Evolutionary conservation across 2,329 filamentous ascomycete species (phyloP).

Genomic region (Talaromyces pinophilus): DNA sequence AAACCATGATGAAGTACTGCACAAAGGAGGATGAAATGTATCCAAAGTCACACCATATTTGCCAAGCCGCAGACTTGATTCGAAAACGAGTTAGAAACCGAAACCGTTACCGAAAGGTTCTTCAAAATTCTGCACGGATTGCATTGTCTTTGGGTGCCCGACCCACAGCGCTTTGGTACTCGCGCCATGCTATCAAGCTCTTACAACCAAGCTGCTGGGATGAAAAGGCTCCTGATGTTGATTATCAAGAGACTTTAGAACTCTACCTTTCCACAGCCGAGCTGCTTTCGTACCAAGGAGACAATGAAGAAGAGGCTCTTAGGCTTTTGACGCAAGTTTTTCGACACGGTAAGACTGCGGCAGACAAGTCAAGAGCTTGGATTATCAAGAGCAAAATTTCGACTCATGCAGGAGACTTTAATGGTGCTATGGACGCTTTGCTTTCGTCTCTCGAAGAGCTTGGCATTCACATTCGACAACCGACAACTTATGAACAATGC

Average conservation of each 20-base stretch:
- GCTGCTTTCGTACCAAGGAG: conserved; percentile 76
- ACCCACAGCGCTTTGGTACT: conserved; percentile 80
- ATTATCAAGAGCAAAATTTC: conserved; percentile 79
- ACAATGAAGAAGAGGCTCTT: conserved; percentile 66
- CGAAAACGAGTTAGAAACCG: conserved; percentile 63
- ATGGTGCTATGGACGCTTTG: conserved; percentile 67
- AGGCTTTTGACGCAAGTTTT: conserved; percentile 71
- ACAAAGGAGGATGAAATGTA: conserved; percentile 66
- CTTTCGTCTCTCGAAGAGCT: conserved; percentile 71
- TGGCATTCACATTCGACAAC: conserved; percentile 64
- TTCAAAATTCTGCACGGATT: conserved; percentile 75
- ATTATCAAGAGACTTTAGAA: conserved; percentile 82
- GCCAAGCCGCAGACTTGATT: conserved; percentile 73
- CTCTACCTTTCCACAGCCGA: conserved; percentile 79
- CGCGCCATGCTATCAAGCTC: conserved; percentile 72
- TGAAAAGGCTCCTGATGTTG: conserved; percentile 67
- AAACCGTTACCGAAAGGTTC: conserved; percentile 68
- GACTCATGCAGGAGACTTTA: conserved; percentile 70
- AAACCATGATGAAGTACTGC: conserved; percentile 73
- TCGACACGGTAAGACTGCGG: conserved; percentile 65
- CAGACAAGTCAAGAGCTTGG: conserved; percentile 82
- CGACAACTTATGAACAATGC: conserved; percentile 72
- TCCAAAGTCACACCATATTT: conserved; percentile 77
- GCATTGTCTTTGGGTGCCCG: conserved; percentile 81
- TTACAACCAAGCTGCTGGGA: conserved; percentile 79